Evolutionary conservation across 768 basidiomycete genomes (phyloP), one percentile per base, ranked within the genome.

Genomic region (Aureoboletus auriporus): DNA sequence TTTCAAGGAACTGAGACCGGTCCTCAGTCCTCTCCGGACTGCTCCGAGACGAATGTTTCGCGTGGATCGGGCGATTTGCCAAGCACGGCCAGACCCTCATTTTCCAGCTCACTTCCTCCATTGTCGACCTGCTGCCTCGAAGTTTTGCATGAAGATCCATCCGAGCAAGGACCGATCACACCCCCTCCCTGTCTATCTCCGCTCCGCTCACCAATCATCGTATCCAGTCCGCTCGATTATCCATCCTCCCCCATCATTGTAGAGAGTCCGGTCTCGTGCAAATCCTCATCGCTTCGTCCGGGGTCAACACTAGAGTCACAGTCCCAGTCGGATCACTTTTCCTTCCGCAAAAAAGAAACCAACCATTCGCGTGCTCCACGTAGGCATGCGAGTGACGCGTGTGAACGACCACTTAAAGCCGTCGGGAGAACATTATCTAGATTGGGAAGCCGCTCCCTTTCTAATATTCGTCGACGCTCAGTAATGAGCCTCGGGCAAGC

Each of bases 381-480:
- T 9, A 48, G 53, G 23, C 62, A 53, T n/a, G 55, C 62, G 11
- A 54, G 20, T 1, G 57, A 57, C 17, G 56, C 61, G 4, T 30
- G 38, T 17, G 51, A 53, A 29, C 57, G 59, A 39, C 44, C 49
- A 12, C 53, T 49, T 4, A 30, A 23, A 23, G 20, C 20, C 20
- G 20, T 23, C 20, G 20, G 20, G 20, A 23, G 20, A 23, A 23
- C 63, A 0, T 49, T 68, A 1, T 61, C 67, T 12, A 63, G 52
- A 20, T 54, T 72, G 4, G 61, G 73, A 8, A 60, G 71, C 4
- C 59, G 63, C 10, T 76, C 75, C 6, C 56, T 78, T 30, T 62
- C 65, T 39, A 77, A 73, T 56, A 61, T 80, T 14, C 72, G 75
- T 26, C 74, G 76, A 23, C 20, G 20, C 20, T 23, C 20, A 23